Evolutionary conservation across 441 rosid species (phyloP), one percentile per base, ranked within the genome.

Genomic region (Adansonia gregorii): DNA sequence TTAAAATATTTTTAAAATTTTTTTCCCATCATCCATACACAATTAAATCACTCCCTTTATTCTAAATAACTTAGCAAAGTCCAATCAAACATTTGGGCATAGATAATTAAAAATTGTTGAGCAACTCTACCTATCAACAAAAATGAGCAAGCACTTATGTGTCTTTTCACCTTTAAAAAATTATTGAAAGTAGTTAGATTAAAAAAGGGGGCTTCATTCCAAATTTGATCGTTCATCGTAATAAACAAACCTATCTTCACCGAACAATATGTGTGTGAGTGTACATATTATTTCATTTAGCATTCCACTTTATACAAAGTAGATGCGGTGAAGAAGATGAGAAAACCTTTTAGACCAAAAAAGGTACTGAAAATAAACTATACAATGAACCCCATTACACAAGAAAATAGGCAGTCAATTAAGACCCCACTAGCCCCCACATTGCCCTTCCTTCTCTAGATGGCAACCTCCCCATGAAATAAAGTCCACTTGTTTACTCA

Each of bases 401-500:
- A 78, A 82, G 45, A 77, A 66, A 76, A 82, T 24, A 63, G 78
- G 7, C n/a, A 55, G 43, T 15, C 72, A 43, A 58, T 12, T 54
- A 39, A 74, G 82, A 65, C 82, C 84, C 82, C 72, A 83, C 81
- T 51, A 67, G 76, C 65, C 75, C 85, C 81, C 73, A 2, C 39
- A 2, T 3, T 4, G 4, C 39, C 39, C 39, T 24, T 24, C 27
- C 27, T 24, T 24, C 27, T 24, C 27, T 24, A 0, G 1, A 24
- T 24, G 27, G 27, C 27, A 24, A 24, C 39, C 39, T 4, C 27
- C 39, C 80, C 87, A 81, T 75, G 85, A 87, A 85, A 81, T 86
- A 82, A 80, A 83, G 87, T 76, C 83, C 85, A 81, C 74, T 76
- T 46, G 67, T 75, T 82, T 87, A 82, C 86, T 81, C 90, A 80